These are phyloP conservation scores for Russula brevipes DNA, from an alignment of 768 basidiomycete species.

Conservation along the genomic window DNA sequence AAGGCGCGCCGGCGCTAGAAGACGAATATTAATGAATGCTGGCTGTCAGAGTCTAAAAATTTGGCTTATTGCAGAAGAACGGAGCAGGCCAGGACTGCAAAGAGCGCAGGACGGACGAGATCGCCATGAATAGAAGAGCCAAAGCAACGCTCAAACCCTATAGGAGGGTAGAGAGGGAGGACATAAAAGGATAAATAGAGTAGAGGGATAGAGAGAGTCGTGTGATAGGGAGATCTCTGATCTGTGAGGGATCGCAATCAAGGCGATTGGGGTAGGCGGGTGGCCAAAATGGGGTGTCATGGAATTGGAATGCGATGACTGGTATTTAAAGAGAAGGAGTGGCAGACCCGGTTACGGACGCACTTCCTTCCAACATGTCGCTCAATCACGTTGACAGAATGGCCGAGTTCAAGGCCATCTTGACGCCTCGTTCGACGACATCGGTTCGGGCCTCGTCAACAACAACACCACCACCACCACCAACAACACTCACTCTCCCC, in stretches of 20 bases:
- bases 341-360: too few relatives aligned
- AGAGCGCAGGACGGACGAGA: background rate
- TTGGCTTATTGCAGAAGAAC: background rate
- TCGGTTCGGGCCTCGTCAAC: constrained; percentile 13
- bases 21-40: background rate
- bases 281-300: background rate
- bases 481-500: background rate
- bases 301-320: background rate
- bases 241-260: background rate
- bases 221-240: constrained; percentile 1
- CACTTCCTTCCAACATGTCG: background rate
- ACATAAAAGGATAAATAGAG: constrained; percentile 3
- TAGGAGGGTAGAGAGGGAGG: background rate
- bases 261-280: background rate
- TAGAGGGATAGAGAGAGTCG: background rate
- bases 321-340: constrained; percentile 5
- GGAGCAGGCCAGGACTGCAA: background rate
- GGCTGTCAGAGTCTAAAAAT: background rate
- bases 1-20: background rate
- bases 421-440: constrained; percentile 23
- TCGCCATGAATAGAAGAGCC: background rate
- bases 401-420: constrained; percentile 22
- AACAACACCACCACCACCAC: constrained; percentile 1
- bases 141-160: background rate
- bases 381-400: constrained; percentile 1